These are phyloP conservation scores for Saccharomyces hybrid DNA, from an alignment of 1,139 yeast genomes.

Conservation along the genomic window DNA sequence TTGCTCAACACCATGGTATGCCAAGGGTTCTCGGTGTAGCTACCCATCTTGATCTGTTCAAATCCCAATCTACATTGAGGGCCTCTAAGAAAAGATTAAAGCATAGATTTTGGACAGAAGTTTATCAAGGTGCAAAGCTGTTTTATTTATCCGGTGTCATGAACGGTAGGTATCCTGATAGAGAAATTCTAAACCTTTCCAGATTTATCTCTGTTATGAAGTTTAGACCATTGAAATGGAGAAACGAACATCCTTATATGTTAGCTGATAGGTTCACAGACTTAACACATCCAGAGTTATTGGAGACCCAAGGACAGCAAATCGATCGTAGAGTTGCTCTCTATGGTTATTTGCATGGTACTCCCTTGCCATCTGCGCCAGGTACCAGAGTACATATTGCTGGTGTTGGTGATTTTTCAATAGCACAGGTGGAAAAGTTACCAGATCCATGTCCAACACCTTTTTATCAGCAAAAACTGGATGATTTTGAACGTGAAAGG, in stretches of 20 bases:
- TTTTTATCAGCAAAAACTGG: constrained; percentile 74
- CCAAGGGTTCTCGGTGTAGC: constrained; percentile 94
- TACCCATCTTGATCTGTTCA: constrained; percentile 91
- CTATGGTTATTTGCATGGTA: constrained; percentile 92
- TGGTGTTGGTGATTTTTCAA: constrained; percentile 85
- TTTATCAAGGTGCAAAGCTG: constrained; percentile 93
- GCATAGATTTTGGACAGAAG: constrained; percentile 98
- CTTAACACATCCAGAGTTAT: constrained; percentile 80
- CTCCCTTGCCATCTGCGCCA: constrained; percentile 60
- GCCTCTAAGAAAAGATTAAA: constrained; percentile 88
- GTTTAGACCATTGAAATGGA: constrained; percentile 95
- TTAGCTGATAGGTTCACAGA: constrained; percentile 92
- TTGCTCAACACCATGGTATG: constrained; percentile 98
- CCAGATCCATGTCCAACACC: constrained; percentile 99
- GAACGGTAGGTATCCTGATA: constrained; percentile 94
- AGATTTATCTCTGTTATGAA: constrained; percentile 95
- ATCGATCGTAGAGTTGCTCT: constrained; percentile 83
- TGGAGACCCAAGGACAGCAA: constrained; percentile 65
- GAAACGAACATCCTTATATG: constrained; percentile 94
- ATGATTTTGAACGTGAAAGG: constrained; percentile 66
- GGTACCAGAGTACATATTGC: constrained; percentile 86
- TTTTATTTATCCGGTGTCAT: constrained; percentile 93
- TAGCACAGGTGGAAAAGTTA: constrained; percentile 70
- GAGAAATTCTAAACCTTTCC: constrained; percentile 86
- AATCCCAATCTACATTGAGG: constrained; percentile 79